Evolutionary conservation across 805 yeast genomes (phyloP), one percentile per base, ranked within the genome.

Genomic region (Ogataea populi-albae): DNA sequence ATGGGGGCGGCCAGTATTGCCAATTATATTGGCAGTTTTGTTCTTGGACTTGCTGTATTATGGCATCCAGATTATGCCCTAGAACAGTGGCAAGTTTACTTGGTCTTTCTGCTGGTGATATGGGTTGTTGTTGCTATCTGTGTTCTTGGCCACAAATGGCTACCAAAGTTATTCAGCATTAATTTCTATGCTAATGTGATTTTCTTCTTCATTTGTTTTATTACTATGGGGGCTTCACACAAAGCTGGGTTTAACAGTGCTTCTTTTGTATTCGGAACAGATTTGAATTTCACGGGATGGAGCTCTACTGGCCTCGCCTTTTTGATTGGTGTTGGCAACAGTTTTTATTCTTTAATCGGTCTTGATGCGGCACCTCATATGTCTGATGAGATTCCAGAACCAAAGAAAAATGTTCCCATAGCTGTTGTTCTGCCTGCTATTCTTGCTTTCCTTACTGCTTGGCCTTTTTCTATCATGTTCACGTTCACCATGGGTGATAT

Each of bases 361-460:
- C 50, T 52, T 26, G 65, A 61, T 37, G 61, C 56, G 4, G 56
- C 61, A 3, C 45, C 57, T 20, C 64, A 59, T 41, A 50, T 56
- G 57, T 47, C 62, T 5, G 62, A 57, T 29, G 62, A 59, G 36
- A 46, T 59, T 17, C 55, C 53, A 5, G 23, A 47, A 7, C 61
- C 64, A 3, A 57, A 43, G 26, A 52, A 38, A 30, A 54, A 55
- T 23, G 49, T 59, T 12, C 62, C 62, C 2, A 37, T 48, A 17
- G 63, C 58, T 10, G 59, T 58, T 50, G 43, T 56, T 15, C 40
- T 55, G 15, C 48, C 62, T 15, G 54, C 53, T 22, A 32, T 49
- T 4, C 38, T 52, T 6, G 59, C 62, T 2, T 57, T 53, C 6
- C 10, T 55, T n/a, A 46, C 57, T 9, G 61, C 57, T 3, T 54